phyloP scores from a whole-genome alignment of 2,329 filamentous ascomycete genomes.

The Lecanosticta acicola region DNA sequence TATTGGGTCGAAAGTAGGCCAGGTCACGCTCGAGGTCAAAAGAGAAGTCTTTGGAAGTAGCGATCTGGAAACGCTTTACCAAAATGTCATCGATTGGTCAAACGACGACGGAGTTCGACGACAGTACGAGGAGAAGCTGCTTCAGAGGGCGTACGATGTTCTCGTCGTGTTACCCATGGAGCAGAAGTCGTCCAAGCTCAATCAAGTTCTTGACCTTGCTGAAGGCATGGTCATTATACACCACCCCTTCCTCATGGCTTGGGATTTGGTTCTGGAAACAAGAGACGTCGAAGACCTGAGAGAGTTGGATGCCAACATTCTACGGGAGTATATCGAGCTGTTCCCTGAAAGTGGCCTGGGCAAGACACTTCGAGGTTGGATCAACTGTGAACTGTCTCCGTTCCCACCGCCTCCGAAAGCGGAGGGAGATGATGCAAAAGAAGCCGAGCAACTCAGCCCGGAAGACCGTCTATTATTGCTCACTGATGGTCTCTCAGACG shows the following conservation, averaged over 20 bases:
- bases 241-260: constrained; percentile 81
- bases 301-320: constrained; percentile 71
- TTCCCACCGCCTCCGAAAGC: constrained; percentile 62
- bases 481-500: constrained; percentile 50
- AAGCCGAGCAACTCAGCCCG: constrained; percentile 57
- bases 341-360: constrained; percentile 81
- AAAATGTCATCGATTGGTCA: constrained; percentile 82
- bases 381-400: constrained; percentile 78
- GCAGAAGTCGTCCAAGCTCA: constrained; percentile 64
- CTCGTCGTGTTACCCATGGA: constrained; percentile 63
- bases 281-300: constrained; percentile 67
- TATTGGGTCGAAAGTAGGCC: constrained; percentile 73
- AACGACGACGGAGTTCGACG: constrained; percentile 78
- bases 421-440: constrained; percentile 38
- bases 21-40: constrained; percentile 83
- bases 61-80: constrained; percentile 73
- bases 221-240: constrained; percentile 95
- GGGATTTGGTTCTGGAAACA: constrained; percentile 89
- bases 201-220: constrained; percentile 69
- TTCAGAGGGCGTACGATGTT: constrained; percentile 73
- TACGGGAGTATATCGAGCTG: constrained; percentile 73
- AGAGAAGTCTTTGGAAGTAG: constrained; percentile 73
- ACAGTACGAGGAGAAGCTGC: constrained; percentile 81
- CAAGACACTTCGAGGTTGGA: constrained; percentile 73
- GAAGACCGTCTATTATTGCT: constrained; percentile 79